Conservation (phyloP, 495 filamentous ascomycete species). For the Penicillium ucsense region DNA sequence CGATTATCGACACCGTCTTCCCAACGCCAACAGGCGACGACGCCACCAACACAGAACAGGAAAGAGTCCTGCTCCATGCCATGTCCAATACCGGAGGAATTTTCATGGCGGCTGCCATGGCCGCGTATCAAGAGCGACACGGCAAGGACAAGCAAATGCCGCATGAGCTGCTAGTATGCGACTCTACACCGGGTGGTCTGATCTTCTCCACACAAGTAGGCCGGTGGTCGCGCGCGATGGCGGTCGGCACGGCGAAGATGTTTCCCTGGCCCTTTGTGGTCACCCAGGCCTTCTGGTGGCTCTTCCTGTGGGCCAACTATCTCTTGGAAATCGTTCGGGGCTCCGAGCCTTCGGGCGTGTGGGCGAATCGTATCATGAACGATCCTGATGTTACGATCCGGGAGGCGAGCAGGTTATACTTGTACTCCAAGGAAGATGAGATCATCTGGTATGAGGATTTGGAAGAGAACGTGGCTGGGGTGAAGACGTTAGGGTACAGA, state of each 20-base stretch:
- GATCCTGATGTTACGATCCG: conserved; percentile 11
- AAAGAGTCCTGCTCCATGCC: conserved; percentile 35
- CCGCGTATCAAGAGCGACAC: conserved; percentile 31
- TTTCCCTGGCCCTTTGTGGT: conserved; percentile 42
- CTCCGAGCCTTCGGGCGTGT: conserved; percentile 12
- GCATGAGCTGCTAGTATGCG: conserved; percentile 35
- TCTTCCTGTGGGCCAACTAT: conserved; percentile 16
- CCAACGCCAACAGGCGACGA: conserved; percentile 17
- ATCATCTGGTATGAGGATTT: conserved; percentile 45
- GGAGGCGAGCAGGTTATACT: conserved; percentile 26
- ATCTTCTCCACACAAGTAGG: conserved; percentile 37
- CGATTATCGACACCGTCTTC: conserved; percentile 38
- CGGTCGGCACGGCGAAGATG: conserved; percentile 34
- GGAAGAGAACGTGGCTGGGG: conserved; percentile 38
- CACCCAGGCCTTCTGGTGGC: conserved; percentile 36
- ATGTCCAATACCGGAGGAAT: conserved; percentile 46
- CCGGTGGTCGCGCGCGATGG: conserved; percentile 44
- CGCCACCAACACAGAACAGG: conserved; percentile 1
- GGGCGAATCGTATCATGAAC: conserved; percentile 14
- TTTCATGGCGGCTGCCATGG: conserved; percentile 37
- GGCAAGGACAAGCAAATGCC: conserved; percentile 29
- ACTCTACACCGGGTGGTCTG: conserved; percentile 43
- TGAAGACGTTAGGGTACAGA: conserved; percentile 29
- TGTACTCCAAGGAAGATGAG: conserved; percentile 46
- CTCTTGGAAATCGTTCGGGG: conserved; percentile 7